Base-by-base conservation (phyloP, 208 protist genomes). In the Leishmania turanica region DNA sequence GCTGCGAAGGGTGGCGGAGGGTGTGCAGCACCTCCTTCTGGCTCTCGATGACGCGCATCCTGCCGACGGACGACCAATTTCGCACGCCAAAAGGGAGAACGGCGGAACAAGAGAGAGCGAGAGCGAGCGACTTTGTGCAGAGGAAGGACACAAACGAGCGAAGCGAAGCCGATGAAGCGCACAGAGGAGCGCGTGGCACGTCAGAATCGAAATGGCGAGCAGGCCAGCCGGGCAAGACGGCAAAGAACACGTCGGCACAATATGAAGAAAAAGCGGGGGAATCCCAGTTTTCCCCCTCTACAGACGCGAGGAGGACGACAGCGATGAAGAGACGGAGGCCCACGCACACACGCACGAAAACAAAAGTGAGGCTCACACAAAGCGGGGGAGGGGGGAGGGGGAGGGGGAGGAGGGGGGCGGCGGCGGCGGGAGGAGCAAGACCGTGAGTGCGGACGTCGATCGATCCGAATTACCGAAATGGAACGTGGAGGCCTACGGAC, bases 21-120 rank as follows among this genome's bases (percentile, higher is more conserved):
- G 89, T 92, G 78, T 88, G 85, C n/a, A 94, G 81, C 56, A 97
- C 85, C 70, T 96, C 92, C 79, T 84, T 86, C 84, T 96, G 93
- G 47, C 88, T 89, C 53, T 96, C 86, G 70, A 97, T 81, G 58
- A 97, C 84, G 17, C 90, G 86, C 95, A 97, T 97, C 24, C 17
- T 81, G 24, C 15, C 11, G n/a, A 65, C 19, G 7, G 47, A 1
- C 31, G 45, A 42, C 34, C 8, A 31, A 31, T 3, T 47, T 42
- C 8, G 37, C 34, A 17, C 2, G 37, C 8, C 0, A 53, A 31
- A 49, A 31, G 42, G 31, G 64, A 80, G 68, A 83, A 75, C 13
- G 56, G 78, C 21, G 8, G n/a, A 3, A 3, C 2, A 34, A 27
- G 13, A 42, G 53, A 34, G 74, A 54, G 66, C 31, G 24, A 27